These are phyloP conservation scores for Boeremia lycopersici DNA, from an alignment of 2,329 filamentous ascomycete genomes.

Conservation along the genomic window DNA sequence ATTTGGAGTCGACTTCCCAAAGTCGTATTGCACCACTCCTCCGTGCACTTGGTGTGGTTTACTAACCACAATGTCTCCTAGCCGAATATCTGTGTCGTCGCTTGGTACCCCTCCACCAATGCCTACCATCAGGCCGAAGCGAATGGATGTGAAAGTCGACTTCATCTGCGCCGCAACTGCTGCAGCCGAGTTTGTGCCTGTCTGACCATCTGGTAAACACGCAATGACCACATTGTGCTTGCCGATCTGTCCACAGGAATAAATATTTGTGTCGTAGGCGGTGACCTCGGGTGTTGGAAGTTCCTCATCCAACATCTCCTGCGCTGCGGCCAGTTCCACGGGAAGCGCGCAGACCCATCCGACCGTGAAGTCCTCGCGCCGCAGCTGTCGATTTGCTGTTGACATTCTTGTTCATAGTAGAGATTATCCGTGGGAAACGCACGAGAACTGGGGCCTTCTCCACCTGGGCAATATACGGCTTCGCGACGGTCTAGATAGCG, in stretches of 20 bases:
- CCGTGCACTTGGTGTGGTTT: neutral
- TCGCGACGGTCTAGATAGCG: too few relatives aligned
- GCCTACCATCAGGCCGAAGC: neutral
- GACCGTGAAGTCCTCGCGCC: neutral
- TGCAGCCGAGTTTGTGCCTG: neutral
- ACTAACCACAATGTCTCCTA: neutral
- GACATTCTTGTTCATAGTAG: too few relatives aligned
- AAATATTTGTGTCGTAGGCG: neutral
- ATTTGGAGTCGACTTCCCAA: neutral
- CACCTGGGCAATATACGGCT: too few relatives aligned
- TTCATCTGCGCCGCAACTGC: neutral
- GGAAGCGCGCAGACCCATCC: neutral
- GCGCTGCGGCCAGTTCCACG: neutral
- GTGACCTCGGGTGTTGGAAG: neutral
- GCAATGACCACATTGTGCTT: neutral
- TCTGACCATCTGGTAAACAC: neutral
- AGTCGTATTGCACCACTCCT: neutral
- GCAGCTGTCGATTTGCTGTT: neutral
- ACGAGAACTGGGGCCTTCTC: too few relatives aligned
- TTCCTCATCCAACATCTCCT: neutral
- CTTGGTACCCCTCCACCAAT: neutral
- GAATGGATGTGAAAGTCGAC: neutral
- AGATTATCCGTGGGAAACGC: too few relatives aligned
- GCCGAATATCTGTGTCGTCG: neutral
- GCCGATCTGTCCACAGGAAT: neutral